Percentiles rank a stretch among this genome's conserved stretches.
phyloP scores from a whole-genome alignment of 345 rosid genomes.

The Populus tremula region DNA sequence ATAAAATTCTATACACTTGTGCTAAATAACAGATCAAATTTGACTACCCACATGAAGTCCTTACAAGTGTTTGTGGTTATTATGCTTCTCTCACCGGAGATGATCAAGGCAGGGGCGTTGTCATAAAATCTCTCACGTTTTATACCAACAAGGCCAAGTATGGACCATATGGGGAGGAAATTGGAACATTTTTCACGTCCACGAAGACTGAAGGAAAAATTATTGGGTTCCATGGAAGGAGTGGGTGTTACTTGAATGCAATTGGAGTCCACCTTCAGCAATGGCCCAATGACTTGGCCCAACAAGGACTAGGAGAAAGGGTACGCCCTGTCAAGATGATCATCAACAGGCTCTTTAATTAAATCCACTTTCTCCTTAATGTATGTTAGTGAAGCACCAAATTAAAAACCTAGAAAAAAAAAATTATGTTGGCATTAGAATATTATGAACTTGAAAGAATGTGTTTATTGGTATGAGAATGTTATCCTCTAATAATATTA shows the following conservation, averaged over 20 bases:
- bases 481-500: too few species aligned
- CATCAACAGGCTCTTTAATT: not conserved
- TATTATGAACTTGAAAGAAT: too few species aligned
- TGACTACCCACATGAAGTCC: conserved; percentile 21
- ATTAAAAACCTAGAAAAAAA: not conserved
- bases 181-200: conserved; percentile 12
- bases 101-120: not conserved
- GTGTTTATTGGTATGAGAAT: too few species aligned
- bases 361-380: not conserved
- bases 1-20: not conserved
- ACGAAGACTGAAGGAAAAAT: conserved; percentile 10
- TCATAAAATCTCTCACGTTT: conserved; percentile 21
- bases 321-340: not conserved
- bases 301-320: not conserved
- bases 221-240: conserved; percentile 30
- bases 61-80: conserved; percentile 14
- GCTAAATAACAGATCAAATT: conserved; percentile 17
- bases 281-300: not conserved
- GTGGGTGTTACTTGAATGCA: conserved; percentile 19
- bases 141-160: conserved; percentile 23
- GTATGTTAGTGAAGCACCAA: not conserved
- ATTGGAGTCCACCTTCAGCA: conserved; percentile 23
- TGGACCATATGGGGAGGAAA: conserved; percentile 29
- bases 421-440: too few species aligned
- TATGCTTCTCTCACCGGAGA: conserved; percentile 17